phyloP scores from a whole-genome alignment of 2,329 filamentous ascomycete genomes.

The Parafenestella ontariensis region DNA sequence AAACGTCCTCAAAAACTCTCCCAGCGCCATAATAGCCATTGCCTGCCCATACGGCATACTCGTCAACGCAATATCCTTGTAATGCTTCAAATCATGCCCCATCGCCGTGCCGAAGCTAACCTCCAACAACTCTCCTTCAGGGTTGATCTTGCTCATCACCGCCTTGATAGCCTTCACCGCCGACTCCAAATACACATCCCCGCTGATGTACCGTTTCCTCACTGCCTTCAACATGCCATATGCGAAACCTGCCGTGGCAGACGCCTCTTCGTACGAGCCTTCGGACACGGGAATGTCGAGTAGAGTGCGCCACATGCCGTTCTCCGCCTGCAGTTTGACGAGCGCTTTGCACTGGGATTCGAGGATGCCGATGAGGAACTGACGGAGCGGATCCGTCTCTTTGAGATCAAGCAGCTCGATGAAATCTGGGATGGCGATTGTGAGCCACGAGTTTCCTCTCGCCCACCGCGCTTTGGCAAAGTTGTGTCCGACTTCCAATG shows the following conservation, averaged over 20 bases:
- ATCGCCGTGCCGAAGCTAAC: slow-evolving; percentile 82
- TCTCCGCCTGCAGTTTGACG: slow-evolving; percentile 63
- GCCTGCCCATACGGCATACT: slow-evolving; percentile 87
- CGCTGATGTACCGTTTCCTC: slow-evolving; percentile 70
- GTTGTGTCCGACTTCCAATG: slow-evolving; percentile 57
- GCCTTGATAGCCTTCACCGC: slow-evolving; percentile 72
- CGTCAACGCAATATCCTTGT: slow-evolving; percentile 77
- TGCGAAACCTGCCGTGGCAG: slow-evolving; percentile 80
- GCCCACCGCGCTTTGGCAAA: slow-evolving; percentile 65
- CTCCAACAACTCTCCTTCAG: slow-evolving; percentile 73
- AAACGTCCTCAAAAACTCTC: slow-evolving; percentile 72
- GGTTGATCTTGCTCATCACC: slow-evolving; percentile 70
- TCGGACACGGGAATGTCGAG: slow-evolving; percentile 70
- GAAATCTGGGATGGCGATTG: slow-evolving; percentile 83
- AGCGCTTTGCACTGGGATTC: slow-evolving; percentile 74
- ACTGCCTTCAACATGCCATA: slow-evolving; percentile 79
- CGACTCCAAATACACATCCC: slow-evolving; percentile 64
- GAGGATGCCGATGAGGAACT: slow-evolving; percentile 68
- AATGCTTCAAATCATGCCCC: slow-evolving; percentile 76
- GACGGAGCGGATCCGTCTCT: slow-evolving; percentile 65
- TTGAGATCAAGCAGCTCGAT: slow-evolving; percentile 73
- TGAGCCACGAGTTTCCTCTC: slow-evolving; percentile 75
- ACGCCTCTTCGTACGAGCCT: slow-evolving; percentile 78
- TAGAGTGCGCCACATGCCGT: slow-evolving; percentile 77
- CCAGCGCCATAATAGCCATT: slow-evolving; percentile 83